These are phyloP conservation scores for Friedmanniomyces simplex DNA, from an alignment of 495 filamentous ascomycete genomes.

Conservation along the genomic window DNA sequence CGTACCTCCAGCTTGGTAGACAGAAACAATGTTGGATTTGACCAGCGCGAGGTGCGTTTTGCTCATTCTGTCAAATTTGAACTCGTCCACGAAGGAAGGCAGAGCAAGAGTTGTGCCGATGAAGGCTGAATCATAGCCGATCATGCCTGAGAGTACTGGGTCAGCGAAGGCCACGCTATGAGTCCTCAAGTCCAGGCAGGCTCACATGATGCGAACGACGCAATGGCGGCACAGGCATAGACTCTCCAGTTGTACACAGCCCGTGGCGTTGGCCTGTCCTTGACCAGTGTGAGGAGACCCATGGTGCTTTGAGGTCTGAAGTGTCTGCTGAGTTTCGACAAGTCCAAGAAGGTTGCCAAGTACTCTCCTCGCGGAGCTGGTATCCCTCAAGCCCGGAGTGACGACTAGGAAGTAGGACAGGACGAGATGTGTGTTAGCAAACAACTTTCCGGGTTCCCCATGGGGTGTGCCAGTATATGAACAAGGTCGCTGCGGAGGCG, in stretches of 20 bases:
- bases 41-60: constrained; percentile 37
- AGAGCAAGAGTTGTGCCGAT: constrained; percentile 59
- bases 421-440: too few relatives aligned
- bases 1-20: constrained; percentile 24
- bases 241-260: constrained; percentile 70
- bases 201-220: constrained; percentile 53
- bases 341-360: not conserved
- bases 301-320: not conserved
- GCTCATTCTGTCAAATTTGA: constrained; percentile 40
- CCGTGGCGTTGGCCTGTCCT: constrained; percentile 54
- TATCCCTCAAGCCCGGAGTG: too few relatives aligned
- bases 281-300: constrained; percentile 40
- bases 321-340: not conserved
- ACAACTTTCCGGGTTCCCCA: not conserved
- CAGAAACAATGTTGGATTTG: constrained; percentile 52
- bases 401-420: not conserved
- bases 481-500: not conserved
- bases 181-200: constrained; percentile 35
- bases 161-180: not conserved
- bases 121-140: constrained; percentile 62
- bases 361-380: too few relatives aligned
- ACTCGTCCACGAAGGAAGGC: constrained; percentile 48
- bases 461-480: not conserved
- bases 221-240: constrained; percentile 50
- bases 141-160: constrained; percentile 22